Evolutionary conservation across 208 protist species (phyloP).

Genomic region (Endotrypanum monterogeii): DNA sequence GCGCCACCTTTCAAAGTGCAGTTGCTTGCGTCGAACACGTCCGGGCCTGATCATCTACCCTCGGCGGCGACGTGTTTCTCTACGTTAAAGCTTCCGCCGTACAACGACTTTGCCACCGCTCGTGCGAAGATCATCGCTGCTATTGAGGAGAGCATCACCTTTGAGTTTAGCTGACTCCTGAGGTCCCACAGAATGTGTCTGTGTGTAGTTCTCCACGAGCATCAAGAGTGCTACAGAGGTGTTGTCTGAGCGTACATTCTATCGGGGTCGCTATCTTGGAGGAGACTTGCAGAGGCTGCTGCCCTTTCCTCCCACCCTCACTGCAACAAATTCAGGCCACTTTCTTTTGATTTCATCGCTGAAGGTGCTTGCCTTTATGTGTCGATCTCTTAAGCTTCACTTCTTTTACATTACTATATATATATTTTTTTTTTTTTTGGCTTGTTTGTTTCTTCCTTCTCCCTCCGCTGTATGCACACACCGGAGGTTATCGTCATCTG

Average conservation of each 20-base stretch:
- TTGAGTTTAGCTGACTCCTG: slow-evolving; percentile 75
- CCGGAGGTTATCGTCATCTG: background rate
- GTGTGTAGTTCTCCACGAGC: background rate
- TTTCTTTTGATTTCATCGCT: background rate
- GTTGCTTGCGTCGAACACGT: slow-evolving; percentile 40
- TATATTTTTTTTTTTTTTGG: no score
- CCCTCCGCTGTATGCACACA: background rate
- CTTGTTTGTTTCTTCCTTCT: background rate
- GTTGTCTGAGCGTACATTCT: background rate
- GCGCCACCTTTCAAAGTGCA: slow-evolving; percentile 90
- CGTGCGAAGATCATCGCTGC: slow-evolving; percentile 89
- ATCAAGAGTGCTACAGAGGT: background rate
- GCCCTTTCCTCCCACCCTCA: background rate
- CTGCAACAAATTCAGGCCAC: background rate
- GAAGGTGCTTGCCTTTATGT: no score
- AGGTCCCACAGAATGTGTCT: background rate
- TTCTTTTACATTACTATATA: no score
- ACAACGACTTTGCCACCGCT: slow-evolving; percentile 59
- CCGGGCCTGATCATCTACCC: slow-evolving; percentile 68
- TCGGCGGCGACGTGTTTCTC: slow-evolving; percentile 94
- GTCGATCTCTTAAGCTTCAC: no score
- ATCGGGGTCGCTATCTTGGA: background rate
- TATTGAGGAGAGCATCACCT: slow-evolving; percentile 82
- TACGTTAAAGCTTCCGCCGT: slow-evolving; percentile 92
- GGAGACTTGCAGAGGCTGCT: background rate